A percentile compares a stretch with the other conserved stretches of the same genome.
These are phyloP conservation scores for Saccharomyces hybrid DNA, from an alignment of 1,139 yeast species.

Conservation along the genomic window DNA sequence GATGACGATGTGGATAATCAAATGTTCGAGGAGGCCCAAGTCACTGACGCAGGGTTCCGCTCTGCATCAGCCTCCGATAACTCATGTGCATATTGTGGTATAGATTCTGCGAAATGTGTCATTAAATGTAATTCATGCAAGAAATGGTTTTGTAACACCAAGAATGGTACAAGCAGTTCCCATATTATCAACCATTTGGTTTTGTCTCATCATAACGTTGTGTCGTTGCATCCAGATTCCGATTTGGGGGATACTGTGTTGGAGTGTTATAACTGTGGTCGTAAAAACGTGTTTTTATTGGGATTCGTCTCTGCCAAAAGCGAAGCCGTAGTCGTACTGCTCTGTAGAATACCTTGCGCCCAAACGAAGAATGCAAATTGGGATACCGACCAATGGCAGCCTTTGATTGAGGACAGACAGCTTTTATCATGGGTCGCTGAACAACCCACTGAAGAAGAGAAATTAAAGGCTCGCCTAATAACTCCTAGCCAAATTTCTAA, in stretches of 20 bases:
- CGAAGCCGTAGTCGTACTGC: conserved; percentile 77
- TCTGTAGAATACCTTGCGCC: conserved; percentile 89
- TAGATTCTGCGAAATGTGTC: conserved; percentile 56
- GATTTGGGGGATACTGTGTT: conserved; percentile 78
- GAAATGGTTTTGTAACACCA: conserved; percentile 90
- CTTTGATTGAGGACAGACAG: conserved; percentile 72
- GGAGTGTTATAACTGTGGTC: conserved; percentile 90
- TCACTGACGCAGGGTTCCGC: background rate
- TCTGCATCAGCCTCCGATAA: conserved; percentile 26
- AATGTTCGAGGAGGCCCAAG: conserved; percentile 4
- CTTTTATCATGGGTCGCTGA: conserved; percentile 78
- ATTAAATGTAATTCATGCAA: conserved; percentile 71
- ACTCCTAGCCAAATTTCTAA: conserved; percentile 61
- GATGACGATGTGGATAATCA: conserved; percentile 3
- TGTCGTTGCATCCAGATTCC: conserved; percentile 69
- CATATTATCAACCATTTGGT: conserved; percentile 86
- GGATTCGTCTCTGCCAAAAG: conserved; percentile 87
- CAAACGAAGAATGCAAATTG: conserved; percentile 66
- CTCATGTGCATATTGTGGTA: conserved; percentile 74
- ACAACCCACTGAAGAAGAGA: conserved; percentile 59
- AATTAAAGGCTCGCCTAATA: conserved; percentile 46
- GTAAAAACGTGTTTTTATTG: conserved; percentile 66
- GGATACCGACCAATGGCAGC: conserved; percentile 88
- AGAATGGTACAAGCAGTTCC: conserved; percentile 52
- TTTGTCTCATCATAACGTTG: conserved; percentile 67